Evolutionary conservation across 164 flowering plant genomes (phyloP).

Genomic region (Magnolia officinalis): DNA sequence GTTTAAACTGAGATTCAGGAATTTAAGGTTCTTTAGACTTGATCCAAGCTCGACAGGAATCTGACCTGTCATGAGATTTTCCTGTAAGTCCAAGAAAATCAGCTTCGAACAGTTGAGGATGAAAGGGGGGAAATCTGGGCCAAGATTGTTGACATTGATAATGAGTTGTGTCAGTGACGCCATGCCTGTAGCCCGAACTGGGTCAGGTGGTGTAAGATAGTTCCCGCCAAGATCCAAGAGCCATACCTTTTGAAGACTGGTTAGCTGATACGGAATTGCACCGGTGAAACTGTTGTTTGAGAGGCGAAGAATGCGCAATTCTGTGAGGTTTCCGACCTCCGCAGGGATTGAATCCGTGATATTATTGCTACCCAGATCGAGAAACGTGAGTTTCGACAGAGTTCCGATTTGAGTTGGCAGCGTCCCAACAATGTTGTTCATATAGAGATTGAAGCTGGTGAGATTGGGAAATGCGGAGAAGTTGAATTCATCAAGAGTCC

Average conservation of each 20-base stretch:
- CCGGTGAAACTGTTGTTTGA: slow-evolving; percentile 15
- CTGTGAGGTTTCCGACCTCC: slow-evolving; percentile 21
- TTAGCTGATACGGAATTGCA: slow-evolving; percentile 24
- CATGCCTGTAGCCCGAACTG: slow-evolving; percentile 14
- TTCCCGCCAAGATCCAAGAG: slow-evolving; percentile 17
- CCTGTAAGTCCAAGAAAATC: slow-evolving; percentile 16
- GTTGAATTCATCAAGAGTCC: slow-evolving; percentile 7
- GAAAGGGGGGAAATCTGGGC: slow-evolving; percentile 23
- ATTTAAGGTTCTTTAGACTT: slow-evolving; percentile 16
- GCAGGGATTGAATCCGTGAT: slow-evolving; percentile 21
- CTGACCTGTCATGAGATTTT: slow-evolving; percentile 14
- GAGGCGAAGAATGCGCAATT: slow-evolving; percentile 16
- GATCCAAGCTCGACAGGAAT: slow-evolving; percentile 12
- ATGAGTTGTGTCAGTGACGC: slow-evolving; percentile 19
- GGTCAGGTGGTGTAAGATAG: slow-evolving; percentile 21
- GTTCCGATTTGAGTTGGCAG: slow-evolving; percentile 8
- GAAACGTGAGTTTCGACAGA: slow-evolving; percentile 11
- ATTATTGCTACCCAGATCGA: slow-evolving; percentile 18
- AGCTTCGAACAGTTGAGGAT: slow-evolving; percentile 20
- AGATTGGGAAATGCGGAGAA: slow-evolving; percentile 15
- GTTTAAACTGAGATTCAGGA: slow-evolving; percentile 17
- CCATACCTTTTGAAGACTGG: slow-evolving; percentile 23
- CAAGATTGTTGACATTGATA: slow-evolving; percentile 13
- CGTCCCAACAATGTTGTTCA: slow-evolving; percentile 1
- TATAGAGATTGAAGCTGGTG: slow-evolving; percentile 3